These are phyloP conservation scores for Sindora glabra DNA, from an alignment of 306 rosid species.

Conservation along the genomic window DNA sequence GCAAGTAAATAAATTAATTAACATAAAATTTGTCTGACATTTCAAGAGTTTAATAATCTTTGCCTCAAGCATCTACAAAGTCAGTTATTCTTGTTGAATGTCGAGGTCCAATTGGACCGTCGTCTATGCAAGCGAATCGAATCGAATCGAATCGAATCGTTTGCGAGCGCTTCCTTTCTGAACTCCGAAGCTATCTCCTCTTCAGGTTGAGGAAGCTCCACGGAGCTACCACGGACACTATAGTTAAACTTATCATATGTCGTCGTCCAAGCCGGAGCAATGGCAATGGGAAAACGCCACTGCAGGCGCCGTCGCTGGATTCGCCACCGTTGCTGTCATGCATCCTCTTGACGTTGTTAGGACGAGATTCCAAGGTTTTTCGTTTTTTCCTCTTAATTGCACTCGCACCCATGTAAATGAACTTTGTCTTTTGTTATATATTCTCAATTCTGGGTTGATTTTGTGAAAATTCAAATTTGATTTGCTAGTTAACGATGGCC, in stretches of 20 bases:
- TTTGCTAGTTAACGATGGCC: constrained; percentile 74
- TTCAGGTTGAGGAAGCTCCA: too few species aligned
- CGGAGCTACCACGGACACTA: too few species aligned
- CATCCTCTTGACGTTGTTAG: constrained; percentile 96
- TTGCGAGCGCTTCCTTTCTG: too few species aligned
- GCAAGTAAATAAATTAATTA: too few species aligned
- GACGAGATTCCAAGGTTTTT: constrained; percentile 82
- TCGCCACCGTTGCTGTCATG: constrained; percentile 70
- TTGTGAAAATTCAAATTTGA: neutral
- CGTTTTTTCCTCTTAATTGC: neutral
- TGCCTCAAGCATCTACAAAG: too few species aligned
- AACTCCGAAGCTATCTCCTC: too few species aligned
- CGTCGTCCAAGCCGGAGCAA: constrained; percentile 23
- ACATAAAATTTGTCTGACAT: too few species aligned
- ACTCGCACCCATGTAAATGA: neutral
- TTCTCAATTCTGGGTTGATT: neutral
- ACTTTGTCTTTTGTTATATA: neutral
- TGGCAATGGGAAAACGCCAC: constrained; percentile 89
- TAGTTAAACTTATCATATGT: constrained; percentile 18
- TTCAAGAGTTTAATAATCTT: too few species aligned
- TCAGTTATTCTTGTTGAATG: too few species aligned
- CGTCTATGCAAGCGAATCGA: too few species aligned
- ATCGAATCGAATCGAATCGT: too few species aligned
- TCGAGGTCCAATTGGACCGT: too few species aligned
- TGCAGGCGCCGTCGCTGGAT: constrained; percentile 83